phyloP scores from a whole-genome alignment of 2,329 filamentous ascomycete species.

The Fusarium illudens region DNA sequence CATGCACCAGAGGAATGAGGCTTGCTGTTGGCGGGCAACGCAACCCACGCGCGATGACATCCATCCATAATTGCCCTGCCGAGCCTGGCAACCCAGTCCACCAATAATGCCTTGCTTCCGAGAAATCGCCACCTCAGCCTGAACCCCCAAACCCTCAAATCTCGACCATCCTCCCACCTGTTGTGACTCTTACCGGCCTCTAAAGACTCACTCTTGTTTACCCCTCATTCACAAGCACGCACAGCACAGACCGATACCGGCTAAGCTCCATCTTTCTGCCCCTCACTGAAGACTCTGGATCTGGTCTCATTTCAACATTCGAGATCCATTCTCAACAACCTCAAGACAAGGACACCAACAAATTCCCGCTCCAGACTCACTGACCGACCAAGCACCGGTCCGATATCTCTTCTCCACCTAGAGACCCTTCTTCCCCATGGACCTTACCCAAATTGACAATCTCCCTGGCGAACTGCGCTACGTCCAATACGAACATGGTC shows the following conservation, averaged over 20 bases:
- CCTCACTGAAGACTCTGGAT: constrained; percentile 27
- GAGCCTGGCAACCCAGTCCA: constrained; percentile 4
- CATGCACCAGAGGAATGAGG: constrained; percentile 3
- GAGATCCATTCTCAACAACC: constrained; percentile 16
- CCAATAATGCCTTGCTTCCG: background rate
- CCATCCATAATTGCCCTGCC: constrained; percentile 5
- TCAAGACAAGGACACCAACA: background rate
- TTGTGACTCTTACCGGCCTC: constrained; percentile 22
- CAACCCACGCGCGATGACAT: constrained; percentile 9
- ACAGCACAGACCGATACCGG: constrained; percentile 31
- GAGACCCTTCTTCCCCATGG: constrained; percentile 43
- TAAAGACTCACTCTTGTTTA: constrained; percentile 3
- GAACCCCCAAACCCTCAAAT: constrained; percentile 19
- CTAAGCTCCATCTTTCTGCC: constrained; percentile 32
- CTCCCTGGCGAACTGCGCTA: constrained; percentile 62
- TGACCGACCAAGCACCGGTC: background rate
- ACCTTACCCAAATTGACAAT: constrained; percentile 43
- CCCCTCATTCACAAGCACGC: constrained; percentile 1
- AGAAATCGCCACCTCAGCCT: constrained; percentile 27
- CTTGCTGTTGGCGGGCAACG: background rate
- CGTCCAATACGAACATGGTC: constrained; percentile 68
- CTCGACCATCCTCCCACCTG: constrained; percentile 27
- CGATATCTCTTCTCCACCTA: background rate
- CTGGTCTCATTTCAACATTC: constrained; percentile 22
- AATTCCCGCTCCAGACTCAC: background rate